Conservation (phyloP, 2,329 filamentous ascomycete genomes). For the Trichoderma sp. region DNA sequence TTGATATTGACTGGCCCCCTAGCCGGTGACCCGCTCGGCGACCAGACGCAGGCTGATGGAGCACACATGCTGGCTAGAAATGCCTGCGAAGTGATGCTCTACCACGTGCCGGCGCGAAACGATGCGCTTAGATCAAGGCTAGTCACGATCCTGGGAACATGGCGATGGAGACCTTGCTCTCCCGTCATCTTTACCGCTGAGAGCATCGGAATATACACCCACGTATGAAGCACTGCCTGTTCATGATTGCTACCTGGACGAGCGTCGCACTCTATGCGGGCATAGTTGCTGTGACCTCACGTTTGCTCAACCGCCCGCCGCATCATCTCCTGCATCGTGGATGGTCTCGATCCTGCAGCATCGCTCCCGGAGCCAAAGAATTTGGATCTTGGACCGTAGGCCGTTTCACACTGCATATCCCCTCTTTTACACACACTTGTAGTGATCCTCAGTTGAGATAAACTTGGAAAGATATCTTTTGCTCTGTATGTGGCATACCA, state of each 20-base stretch:
- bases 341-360: conserved; percentile 17
- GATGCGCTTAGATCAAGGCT: conserved; percentile 20
- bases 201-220: not conserved
- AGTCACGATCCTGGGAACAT: not conserved
- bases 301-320: not conserved
- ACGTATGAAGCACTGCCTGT: not conserved
- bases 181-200: not conserved
- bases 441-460: not conserved
- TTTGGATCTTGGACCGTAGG: not conserved
- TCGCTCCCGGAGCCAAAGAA: conserved; percentile 3
- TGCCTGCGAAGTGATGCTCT: not conserved
- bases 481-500: not conserved
- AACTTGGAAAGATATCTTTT: not conserved
- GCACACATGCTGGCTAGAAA: not conserved
- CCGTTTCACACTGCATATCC: not conserved
- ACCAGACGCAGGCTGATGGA: conserved; percentile 19
- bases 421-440: not conserved
- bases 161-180: not conserved
- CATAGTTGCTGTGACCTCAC: not conserved
- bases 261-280: not conserved
- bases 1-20: conserved; percentile 9
- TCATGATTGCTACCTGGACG: not conserved
- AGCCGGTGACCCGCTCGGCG: conserved; percentile 21
- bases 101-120: conserved; percentile 12
- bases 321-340: conserved; percentile 15